Conservation (phyloP, 2,329 filamentous ascomycete species). For the Fusarium citri region DNA sequence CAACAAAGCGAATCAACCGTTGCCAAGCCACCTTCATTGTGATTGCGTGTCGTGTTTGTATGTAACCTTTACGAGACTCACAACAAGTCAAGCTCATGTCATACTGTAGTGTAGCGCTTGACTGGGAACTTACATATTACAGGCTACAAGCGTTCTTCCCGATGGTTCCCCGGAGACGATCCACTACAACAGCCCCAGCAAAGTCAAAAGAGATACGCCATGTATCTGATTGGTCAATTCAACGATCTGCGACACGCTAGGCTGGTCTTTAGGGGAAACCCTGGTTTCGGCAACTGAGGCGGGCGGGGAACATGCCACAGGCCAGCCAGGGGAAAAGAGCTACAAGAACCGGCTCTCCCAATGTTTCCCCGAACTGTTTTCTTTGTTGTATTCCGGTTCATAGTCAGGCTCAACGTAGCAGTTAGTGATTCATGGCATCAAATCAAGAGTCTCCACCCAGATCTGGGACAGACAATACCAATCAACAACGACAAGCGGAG, state of each 20-base stretch:
- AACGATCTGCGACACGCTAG: background rate
- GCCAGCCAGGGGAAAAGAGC: background rate
- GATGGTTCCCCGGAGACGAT: background rate
- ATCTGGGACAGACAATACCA: background rate
- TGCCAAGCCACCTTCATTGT: constrained; percentile 57
- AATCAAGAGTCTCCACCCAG: background rate
- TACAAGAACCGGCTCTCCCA: background rate
- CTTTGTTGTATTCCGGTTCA: background rate
- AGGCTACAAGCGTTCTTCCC: background rate
- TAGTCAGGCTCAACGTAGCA: background rate
- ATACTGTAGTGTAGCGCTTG: background rate
- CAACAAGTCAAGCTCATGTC: background rate
- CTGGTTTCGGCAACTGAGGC: background rate
- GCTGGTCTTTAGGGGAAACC: background rate
- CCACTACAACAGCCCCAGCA: background rate
- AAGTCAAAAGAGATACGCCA: background rate
- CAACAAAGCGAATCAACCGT: constrained; percentile 65
- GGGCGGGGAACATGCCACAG: background rate
- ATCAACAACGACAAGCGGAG: background rate
- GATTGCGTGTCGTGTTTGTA: background rate
- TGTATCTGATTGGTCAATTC: background rate
- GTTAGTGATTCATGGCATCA: background rate
- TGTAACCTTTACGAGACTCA: background rate
- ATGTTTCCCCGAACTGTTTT: background rate
- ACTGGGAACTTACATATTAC: background rate